phyloP scores from a whole-genome alignment of 257 asterid genomes.

The Buddleja alternifolia region DNA sequence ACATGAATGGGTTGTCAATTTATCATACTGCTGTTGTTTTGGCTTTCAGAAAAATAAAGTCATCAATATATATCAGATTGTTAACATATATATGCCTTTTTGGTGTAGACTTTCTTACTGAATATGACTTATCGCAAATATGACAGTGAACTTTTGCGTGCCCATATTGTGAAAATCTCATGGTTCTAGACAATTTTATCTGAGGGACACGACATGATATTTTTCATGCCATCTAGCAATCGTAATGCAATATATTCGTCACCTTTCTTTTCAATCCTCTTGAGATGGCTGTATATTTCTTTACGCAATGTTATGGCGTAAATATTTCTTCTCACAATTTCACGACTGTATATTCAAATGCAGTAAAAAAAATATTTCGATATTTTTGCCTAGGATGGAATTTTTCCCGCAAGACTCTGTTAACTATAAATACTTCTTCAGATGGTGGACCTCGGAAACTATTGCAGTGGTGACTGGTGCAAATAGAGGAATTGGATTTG shows the following conservation, averaged over 20 bases:
- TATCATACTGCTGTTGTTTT: not conserved
- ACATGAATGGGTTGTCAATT: not conserved
- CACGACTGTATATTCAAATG: not conserved
- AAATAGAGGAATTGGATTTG: slow-evolving; percentile 95
- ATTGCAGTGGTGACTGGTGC: slow-evolving; percentile 94
- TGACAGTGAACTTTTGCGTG: not conserved
- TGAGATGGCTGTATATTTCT: not conserved
- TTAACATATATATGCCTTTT: not conserved
- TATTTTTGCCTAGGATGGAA: not conserved
- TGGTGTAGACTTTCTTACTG: not conserved
- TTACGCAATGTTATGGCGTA: not conserved
- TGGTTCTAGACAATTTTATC: not conserved
- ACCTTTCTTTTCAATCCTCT: slow-evolving; percentile 2
- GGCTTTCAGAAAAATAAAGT: not conserved
- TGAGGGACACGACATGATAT: not conserved
- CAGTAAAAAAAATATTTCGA: not conserved
- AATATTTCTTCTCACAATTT: not conserved
- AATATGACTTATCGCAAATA: not conserved
- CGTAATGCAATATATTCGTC: not conserved
- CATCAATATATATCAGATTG: not conserved
- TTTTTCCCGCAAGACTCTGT: not conserved
- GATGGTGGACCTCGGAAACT: slow-evolving; percentile 92
- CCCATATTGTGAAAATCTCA: too few relatives aligned
- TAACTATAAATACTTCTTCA: slow-evolving; percentile 26
- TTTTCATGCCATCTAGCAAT: not conserved